Conservation (phyloP, 73 alveolate genomes). For the Paramecium octaurelia region DNA sequence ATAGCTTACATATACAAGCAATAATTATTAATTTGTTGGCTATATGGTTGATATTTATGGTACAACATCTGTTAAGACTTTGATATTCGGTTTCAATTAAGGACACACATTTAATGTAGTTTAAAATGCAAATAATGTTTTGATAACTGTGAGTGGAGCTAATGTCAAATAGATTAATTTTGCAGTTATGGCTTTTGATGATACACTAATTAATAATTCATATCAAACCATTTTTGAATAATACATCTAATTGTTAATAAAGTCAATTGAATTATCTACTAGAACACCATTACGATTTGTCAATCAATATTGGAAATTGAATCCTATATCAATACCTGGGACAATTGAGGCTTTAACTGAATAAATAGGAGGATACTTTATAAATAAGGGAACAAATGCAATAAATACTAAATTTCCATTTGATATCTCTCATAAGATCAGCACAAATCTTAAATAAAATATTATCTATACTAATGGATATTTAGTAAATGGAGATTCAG, state of each 20-base stretch:
- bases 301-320: not conserved
- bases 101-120: not conserved
- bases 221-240: not conserved
- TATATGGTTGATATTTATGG: not conserved
- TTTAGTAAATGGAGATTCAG: not conserved
- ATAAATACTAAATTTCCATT: not conserved
- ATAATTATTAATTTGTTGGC: not conserved
- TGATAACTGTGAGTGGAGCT: not conserved
- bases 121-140: not conserved
- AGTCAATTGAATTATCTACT: not conserved
- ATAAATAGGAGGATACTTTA: not conserved
- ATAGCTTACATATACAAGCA: not conserved
- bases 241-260: not conserved
- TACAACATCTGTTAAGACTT: slow-evolving; percentile 9
- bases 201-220: not conserved
- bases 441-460: not conserved
- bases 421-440: not conserved
- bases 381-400: not conserved
- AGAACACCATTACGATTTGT: not conserved
- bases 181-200: not conserved
- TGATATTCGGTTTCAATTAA: not conserved
- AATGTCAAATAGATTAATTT: not conserved
- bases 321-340: not conserved
- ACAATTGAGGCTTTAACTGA: not conserved
- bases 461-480: not conserved